These are phyloP conservation scores for Lichtheimia corymbifera DNA, from an alignment of 371 early-diverging fungal species.

Conservation along the genomic window DNA sequence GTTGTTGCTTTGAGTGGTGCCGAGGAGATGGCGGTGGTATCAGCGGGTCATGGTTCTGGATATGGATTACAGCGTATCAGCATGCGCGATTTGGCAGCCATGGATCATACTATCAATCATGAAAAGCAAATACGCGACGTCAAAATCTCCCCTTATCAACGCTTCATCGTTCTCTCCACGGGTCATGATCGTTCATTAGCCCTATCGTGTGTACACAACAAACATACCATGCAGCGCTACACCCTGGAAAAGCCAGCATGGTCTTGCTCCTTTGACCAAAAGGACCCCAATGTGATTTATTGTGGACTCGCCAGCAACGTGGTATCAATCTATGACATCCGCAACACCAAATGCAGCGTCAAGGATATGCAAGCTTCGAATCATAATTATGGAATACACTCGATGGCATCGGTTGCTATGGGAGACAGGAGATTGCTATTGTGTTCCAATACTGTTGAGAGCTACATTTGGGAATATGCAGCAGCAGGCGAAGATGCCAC, in stretches of 20 bases:
- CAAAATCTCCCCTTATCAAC: conserved; percentile 13
- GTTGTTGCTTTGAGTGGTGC: conserved; percentile 5
- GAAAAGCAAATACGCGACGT: conserved; percentile 21
- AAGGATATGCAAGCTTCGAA: no score
- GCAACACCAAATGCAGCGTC: conserved; percentile 27
- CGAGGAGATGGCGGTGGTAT: conserved; percentile 14
- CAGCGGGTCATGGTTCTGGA: background rate
- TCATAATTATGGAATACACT: conserved; percentile 9
- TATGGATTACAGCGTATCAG: conserved; percentile 17
- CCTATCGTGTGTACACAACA: conserved; percentile 15
- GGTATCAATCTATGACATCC: conserved; percentile 34
- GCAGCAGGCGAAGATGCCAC: background rate
- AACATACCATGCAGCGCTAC: conserved; percentile 18
- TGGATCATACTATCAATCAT: conserved; percentile 18
- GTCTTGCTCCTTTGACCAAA: conserved; percentile 35
- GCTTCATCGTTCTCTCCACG: conserved; percentile 17
- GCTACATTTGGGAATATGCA: conserved; percentile 17
- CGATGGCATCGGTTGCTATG: background rate
- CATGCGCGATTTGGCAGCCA: conserved; percentile 10
- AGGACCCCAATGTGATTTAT: conserved; percentile 27
- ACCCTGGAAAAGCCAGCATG: conserved; percentile 25
- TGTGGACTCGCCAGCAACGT: conserved; percentile 37
- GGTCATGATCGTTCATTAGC: conserved; percentile 18
- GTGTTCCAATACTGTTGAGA: conserved; percentile 12
- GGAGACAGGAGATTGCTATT: conserved; percentile 5